Conservation (phyloP, 306 rosid species). For the Elaeagnus macrophylla region DNA sequence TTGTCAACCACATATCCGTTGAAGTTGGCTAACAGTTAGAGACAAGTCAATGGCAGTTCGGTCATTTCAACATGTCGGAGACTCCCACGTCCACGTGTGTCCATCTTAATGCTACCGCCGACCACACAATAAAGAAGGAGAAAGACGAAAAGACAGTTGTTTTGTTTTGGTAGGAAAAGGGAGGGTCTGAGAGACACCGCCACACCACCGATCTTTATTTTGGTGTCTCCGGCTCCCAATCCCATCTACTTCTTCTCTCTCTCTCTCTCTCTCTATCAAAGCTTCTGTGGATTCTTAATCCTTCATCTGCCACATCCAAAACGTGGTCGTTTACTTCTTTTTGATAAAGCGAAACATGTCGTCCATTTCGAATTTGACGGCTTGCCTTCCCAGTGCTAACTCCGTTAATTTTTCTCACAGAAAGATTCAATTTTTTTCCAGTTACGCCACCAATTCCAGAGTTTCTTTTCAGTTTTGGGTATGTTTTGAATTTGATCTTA, state of each 20-base stretch:
- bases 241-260: background rate
- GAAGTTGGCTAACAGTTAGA: too few relatives aligned
- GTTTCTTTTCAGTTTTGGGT: conserved; percentile 35
- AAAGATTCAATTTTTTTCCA: conserved; percentile 3
- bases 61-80: too few relatives aligned
- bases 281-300: background rate
- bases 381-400: conserved; percentile 27
- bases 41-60: too few relatives aligned
- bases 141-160: background rate
- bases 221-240: conserved; percentile 32
- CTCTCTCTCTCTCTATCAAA: background rate
- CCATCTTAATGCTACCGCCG: too few relatives aligned
- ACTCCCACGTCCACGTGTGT: too few relatives aligned
- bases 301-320: background rate
- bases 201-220: conserved; percentile 21
- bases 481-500: conserved; percentile 25
- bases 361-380: conserved; percentile 35
- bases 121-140: background rate
- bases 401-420: conserved; percentile 18
- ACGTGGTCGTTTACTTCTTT: background rate
- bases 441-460: conserved; percentile 14
- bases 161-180: background rate
- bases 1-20: too few relatives aligned
- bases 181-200: conserved; percentile 15
- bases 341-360: conserved; percentile 29